Evolutionary conservation across 257 asterid genomes (phyloP), one percentile per base, ranked within the genome.

Genomic region (Forsythia viridissima): DNA sequence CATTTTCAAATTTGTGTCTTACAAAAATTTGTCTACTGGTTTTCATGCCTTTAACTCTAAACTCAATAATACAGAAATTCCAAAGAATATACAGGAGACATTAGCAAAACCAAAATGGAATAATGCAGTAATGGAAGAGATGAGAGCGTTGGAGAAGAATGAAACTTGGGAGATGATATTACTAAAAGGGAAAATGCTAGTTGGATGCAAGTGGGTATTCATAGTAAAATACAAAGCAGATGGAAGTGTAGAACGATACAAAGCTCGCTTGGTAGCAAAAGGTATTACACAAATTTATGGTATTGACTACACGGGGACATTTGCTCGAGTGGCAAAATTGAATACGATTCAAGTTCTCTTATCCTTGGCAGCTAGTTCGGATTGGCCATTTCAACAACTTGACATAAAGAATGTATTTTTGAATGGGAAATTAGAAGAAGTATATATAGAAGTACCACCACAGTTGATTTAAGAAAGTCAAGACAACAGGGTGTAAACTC

Each of bases 181-280:
- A 0, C 70, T 37, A 0, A 6, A 1, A 8, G 16, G 81, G 10
- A 71, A 71, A 2, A 44, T 4, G 1, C 70, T 41, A 30, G 57
- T 63, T 4, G 74, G 63, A 4, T 79, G 78, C 12, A 65, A 66
- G 4, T 73, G 74, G 39, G 18, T 69, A 0, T 77, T 77, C 48
- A 36, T 69, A 3, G 2, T 38, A 0, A 61, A 61, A 20, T 30
- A 61, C 15, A 21, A 61, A 4, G 36, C 69, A 48, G 70, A 79
- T 34, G 75, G 70, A 11, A 43, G 18, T 9, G 24, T 66, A 2
- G 9, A 79, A 1, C 36, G 57, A n/a, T 48, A 39, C 1, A 61
- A 61, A 30, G 69, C 36, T 10, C 21, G 69, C 2, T 20, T 61
- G 10, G 30, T 41, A 4, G 44, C 44, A 4, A 41, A 41, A 41